A percentile compares a stretch with the other conserved stretches of the same genome.
Conservation (phyloP, 805 yeast species). For the Candida broadrunensis region DNA sequence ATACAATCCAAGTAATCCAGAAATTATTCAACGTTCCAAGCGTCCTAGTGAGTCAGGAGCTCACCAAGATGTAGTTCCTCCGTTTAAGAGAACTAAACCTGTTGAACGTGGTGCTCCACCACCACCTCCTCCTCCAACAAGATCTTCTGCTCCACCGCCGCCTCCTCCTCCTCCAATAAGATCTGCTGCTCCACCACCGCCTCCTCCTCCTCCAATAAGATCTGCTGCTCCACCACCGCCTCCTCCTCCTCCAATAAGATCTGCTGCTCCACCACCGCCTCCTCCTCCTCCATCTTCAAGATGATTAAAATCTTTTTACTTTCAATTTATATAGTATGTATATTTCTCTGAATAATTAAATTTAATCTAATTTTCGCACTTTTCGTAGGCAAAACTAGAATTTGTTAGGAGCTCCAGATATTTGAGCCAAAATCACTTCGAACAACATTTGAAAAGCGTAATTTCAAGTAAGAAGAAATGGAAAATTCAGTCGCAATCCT, state of each 20-base stretch:
- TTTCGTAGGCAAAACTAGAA: no score
- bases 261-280: constrained; percentile 18
- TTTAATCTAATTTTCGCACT: no score
- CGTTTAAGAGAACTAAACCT: constrained; percentile 23
- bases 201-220: constrained; percentile 17
- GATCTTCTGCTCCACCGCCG: constrained; percentile 9
- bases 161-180: constrained; percentile 18
- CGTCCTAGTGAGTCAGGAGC: constrained; percentile 7
- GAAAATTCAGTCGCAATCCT: no score
- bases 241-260: constrained; percentile 5
- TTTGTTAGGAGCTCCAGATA: no score
- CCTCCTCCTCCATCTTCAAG: constrained; percentile 15
- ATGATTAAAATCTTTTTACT: no score
- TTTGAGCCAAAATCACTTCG: no score
- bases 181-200: constrained; percentile 17
- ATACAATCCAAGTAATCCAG: constrained; percentile 1
- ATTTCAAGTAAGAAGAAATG: no score
- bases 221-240: constrained; percentile 8
- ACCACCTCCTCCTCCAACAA: constrained; percentile 14
- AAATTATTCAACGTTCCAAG: background rate
- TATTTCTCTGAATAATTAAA: no score
- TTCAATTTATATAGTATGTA: no score
- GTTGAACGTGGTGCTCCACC: constrained; percentile 11
- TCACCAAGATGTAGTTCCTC: constrained; percentile 11
- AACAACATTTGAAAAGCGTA: no score